These are phyloP conservation scores for Globisporangium takayamanum DNA, from an alignment of 352 stramenopile genomes.

Conservation along the genomic window DNA sequence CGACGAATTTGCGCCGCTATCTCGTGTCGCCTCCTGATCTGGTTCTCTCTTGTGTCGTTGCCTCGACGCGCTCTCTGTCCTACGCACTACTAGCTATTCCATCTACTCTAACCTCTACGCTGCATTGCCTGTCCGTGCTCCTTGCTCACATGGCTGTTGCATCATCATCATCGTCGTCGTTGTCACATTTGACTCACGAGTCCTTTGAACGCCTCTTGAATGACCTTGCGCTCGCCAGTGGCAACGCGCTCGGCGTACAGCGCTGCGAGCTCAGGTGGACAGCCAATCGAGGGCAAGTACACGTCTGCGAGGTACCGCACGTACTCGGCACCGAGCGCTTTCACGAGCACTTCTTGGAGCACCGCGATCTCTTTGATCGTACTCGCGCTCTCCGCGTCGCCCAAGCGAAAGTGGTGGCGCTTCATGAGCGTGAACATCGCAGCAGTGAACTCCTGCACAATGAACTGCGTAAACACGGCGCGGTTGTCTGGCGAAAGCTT, in stretches of 20 bases:
- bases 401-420: conserved; percentile 59
- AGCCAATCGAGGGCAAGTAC: conserved; percentile 53
- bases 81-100: not conserved
- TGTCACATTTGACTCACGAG: conserved; percentile 45
- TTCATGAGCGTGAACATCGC: conserved; percentile 69
- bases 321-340: conserved; percentile 55
- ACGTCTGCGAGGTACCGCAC: conserved; percentile 51
- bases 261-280: conserved; percentile 44
- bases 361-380: conserved; percentile 74
- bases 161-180: too few relatives aligned
- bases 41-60: too few relatives aligned
- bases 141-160: too few relatives aligned
- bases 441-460: conserved; percentile 61
- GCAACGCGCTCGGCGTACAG: conserved; percentile 59
- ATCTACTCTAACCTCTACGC: not conserved
- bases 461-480: conserved; percentile 47
- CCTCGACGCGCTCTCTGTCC: too few relatives aligned
- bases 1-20: too few relatives aligned
- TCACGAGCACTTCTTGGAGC: conserved; percentile 57
- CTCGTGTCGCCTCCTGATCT: too few relatives aligned
- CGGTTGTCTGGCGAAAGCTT: conserved; percentile 27
- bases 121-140: too few relatives aligned
- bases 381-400: conserved; percentile 58
- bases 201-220: conserved; percentile 58
- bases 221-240: conserved; percentile 55